These are phyloP conservation scores for Agrocybe pediades DNA, from an alignment of 768 basidiomycete species.

Conservation along the genomic window DNA sequence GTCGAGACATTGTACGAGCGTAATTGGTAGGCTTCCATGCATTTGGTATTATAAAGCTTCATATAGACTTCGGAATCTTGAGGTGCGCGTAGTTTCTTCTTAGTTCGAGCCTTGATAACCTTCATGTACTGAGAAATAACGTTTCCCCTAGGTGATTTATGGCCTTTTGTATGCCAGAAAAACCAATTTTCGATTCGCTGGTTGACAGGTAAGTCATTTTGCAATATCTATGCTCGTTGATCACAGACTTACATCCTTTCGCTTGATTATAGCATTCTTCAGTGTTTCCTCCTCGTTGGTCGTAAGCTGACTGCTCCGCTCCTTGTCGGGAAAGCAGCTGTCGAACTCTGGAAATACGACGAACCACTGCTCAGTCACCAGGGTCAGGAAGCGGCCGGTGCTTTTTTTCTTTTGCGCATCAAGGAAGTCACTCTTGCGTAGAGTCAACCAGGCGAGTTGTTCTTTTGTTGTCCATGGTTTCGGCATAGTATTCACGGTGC, in stretches of 20 bases:
- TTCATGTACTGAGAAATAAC: neutral
- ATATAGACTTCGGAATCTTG: neutral
- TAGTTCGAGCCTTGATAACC: neutral
- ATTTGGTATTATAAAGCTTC: neutral
- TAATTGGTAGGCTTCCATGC: neutral
- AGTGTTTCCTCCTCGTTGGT: neutral
- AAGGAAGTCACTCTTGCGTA: neutral
- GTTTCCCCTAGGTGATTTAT: neutral
- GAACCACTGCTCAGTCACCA: neutral
- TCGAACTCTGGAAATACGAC: neutral
- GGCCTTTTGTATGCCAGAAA: neutral
- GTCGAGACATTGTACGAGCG: neutral
- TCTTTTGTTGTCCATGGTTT: neutral
- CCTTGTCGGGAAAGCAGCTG: neutral
- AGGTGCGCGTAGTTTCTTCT: neutral
- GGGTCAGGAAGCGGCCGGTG: neutral
- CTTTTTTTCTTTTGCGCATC: neutral
- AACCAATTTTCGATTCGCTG: slow-evolving; percentile 1
- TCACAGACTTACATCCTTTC: slow-evolving; percentile 1
- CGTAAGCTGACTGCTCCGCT: neutral
- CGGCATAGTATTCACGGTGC: neutral
- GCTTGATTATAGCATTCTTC: neutral
- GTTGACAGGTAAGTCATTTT: neutral
- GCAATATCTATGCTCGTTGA: neutral
- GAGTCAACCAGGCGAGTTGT: neutral